Evolutionary conservation across 768 basidiomycete species (phyloP), one percentile per base, ranked within the genome.

Genomic region (Calocybe cyanea): DNA sequence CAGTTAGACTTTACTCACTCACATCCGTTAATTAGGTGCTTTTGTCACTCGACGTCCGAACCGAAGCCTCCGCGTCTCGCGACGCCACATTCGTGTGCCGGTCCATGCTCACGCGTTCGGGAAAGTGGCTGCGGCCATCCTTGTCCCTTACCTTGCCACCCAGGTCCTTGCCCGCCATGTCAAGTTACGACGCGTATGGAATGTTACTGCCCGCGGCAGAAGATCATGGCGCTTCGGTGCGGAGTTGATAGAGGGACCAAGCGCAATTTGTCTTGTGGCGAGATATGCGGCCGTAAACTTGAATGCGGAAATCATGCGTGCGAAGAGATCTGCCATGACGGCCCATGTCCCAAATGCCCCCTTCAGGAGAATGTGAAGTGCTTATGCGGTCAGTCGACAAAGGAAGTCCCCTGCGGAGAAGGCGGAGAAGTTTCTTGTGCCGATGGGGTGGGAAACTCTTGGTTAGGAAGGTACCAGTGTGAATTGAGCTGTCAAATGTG

Each of bases 111-210:
- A 0, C 80, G 86, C 10, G 48, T 64, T 4, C 78, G 85, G 2
- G 64, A 69, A 30, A 65, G 68, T 21, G 68, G 68, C 4, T 99
- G 95, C 54, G 71, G 73, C 0, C 95, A 97, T 58, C 72, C 90
- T 0, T 98, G 94, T 61, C 80, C 92, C 0, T 60, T 92, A 11
- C 70, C 72, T 11, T 98, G 95, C 58, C 95, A 97, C 62, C 95
- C 96, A 0, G 96, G 95, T 0, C 96, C 95, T 0, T 99, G 96
- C 66, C 94, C 94, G 0, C 92, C 92, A 0, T 99, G 96, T 59
- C 78, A 81, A 50, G 77, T 95, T 9, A 88, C 86, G 4, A 80
- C 87, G 0, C 76, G 79, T 34, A 65, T 82, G n/a, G 68, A 74
- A 1, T 99, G 96, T 60, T 83, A 88, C 41, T 97, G 93, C 52